Conservation (phyloP, 768 basidiomycete species). For the Russula sp. region DNA sequence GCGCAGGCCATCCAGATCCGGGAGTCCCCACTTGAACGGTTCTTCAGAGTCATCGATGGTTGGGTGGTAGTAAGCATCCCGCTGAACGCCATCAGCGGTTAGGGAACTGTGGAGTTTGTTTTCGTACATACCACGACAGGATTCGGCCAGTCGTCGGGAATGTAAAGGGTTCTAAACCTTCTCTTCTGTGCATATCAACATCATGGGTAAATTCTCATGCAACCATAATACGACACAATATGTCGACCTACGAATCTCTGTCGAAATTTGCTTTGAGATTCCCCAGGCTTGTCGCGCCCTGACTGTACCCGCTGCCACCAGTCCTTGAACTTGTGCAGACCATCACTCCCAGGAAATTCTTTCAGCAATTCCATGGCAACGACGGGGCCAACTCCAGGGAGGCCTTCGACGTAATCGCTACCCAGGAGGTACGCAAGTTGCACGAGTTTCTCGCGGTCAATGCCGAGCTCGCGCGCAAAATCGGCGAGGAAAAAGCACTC, state of each 20-base stretch:
- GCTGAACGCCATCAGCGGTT: slow-evolving; percentile 34
- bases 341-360: slow-evolving; percentile 84
- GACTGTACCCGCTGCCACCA: slow-evolving; percentile 95
- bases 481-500: slow-evolving; percentile 89
- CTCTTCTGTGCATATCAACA: slow-evolving; percentile 55
- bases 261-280: slow-evolving; percentile 70
- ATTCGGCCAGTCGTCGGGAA: slow-evolving; percentile 86
- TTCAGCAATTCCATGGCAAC: slow-evolving; percentile 92
- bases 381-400: slow-evolving; percentile 90
- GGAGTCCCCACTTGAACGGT: slow-evolving; percentile 92
- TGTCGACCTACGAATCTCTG: slow-evolving; percentile 68
- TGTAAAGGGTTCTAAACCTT: slow-evolving; percentile 75
- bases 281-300: slow-evolving; percentile 73
- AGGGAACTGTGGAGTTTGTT: background rate
- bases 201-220: background rate
- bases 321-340: slow-evolving; percentile 77
- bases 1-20: slow-evolving; percentile 91
- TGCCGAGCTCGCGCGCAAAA: slow-evolving; percentile 76
- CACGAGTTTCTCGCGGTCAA: slow-evolving; percentile 80
- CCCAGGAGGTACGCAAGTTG: slow-evolving; percentile 90
- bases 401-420: slow-evolving; percentile 92
- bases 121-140: slow-evolving; percentile 64
- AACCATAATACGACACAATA: slow-evolving; percentile 1
- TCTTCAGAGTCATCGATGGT: slow-evolving; percentile 87
- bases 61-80: slow-evolving; percentile 91